Base-by-base conservation (phyloP, 768 basidiomycete genomes). In the Agrocybe chaxingu region DNA sequence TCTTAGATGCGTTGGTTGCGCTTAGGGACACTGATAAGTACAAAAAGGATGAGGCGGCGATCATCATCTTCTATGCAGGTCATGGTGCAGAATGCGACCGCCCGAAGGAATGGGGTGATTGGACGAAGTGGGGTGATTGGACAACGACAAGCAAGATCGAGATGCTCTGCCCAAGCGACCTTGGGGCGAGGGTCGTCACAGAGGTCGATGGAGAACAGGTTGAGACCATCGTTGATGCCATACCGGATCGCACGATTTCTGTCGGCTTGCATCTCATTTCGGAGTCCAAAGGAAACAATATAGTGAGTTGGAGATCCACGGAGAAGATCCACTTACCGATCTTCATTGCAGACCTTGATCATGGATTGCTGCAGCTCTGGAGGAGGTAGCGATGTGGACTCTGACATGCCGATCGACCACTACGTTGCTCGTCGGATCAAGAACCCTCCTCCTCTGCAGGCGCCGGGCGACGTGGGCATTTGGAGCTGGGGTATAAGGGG, bases 291-390 rank as follows among this genome's bases (percentile, higher is more conserved):
- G 77, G 77, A 6, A 66, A 73, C 55, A 77, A 77, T 48, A 74
- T 77, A 13, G 76, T 73, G 38, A 33, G 75, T 42, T 1, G 6
- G 36, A 8, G 2, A 3, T 33, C 16, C 16, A 35, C 11, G 18
- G 12, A 31, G 5, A 10, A 8, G 1, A 10, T n/a, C 11, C 24
- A 29, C 8, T 43, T 30, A 30, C 50, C 49, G 8, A 42, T 29
- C 16, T 2, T 16, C 7, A 9, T 37, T 12, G 12, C 47, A 78
- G 77, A 75, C 71, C 8, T 58, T 78, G 11, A 72, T 78, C 40
- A 61, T 78, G 5, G 77, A 77, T 47, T 77, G 77, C 42, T 78
- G 77, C 54, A 62, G 68, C 54, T 73, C 77, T 4, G 72, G 62
- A 1, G 71, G 73, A 9, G 29, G 43, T 30, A 16, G 7, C 7